A percentile compares a stretch with the other conserved stretches of the same genome.
phyloP scores from a whole-genome alignment of 2,329 filamentous ascomycete genomes.

The Lasiodiplodia hormozganensis region DNA sequence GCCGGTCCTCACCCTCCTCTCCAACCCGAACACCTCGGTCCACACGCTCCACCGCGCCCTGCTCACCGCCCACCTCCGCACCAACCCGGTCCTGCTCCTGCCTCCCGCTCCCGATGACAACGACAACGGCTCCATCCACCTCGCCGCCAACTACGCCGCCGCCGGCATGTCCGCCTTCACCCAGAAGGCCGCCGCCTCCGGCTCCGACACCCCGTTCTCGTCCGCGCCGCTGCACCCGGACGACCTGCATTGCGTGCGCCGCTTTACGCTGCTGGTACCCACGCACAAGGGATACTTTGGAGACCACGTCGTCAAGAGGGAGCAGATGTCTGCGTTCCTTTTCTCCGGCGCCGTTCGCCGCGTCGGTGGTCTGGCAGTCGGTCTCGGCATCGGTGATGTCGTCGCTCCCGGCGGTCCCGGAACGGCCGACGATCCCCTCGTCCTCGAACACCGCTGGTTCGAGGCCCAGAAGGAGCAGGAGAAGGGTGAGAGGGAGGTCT shows the following conservation, averaged over 20 bases:
- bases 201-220: neutral
- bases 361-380: no score
- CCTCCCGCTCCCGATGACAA: conserved; percentile 4
- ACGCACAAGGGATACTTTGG: neutral
- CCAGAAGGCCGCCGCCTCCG: neutral
- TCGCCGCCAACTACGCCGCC: conserved; percentile 17
- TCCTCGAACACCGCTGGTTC: neutral
- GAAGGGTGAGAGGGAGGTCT: neutral
- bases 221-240: conserved; percentile 7
- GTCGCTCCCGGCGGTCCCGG: no score
- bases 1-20: conserved; percentile 28
- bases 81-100: conserved; percentile 3
- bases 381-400: no score
- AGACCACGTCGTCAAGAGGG: neutral
- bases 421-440: neutral
- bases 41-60: neutral
- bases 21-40: conserved; percentile 15
- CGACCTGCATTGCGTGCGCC: neutral
- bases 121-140: neutral
- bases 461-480: no score
- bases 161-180: neutral
- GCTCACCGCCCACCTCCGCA: conserved; percentile 13
- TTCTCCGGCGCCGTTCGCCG: neutral
- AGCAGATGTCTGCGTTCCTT: neutral
- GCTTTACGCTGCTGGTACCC: neutral